Percentiles rank a stretch among this genome's conserved stretches.
phyloP scores from a whole-genome alignment of 306 rosid genomes.

The Biancaea sappan region DNA sequence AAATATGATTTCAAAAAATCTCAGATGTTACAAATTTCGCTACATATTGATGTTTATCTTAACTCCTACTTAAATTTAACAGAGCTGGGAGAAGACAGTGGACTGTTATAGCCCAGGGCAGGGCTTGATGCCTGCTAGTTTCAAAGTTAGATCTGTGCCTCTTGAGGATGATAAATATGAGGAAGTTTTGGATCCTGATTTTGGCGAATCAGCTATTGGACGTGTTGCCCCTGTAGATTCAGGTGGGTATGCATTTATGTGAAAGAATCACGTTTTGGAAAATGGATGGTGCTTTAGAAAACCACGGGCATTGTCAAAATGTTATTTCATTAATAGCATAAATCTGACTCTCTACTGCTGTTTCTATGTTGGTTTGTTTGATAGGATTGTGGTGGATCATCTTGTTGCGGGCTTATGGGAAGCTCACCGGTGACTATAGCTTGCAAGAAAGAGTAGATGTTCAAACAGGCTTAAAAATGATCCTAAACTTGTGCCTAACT shows the following conservation, averaged over 20 bases:
- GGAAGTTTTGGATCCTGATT: conserved; percentile 92
- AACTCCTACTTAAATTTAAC: conserved; percentile 14
- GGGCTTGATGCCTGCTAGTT: conserved; percentile 97
- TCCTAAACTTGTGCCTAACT: conserved; percentile 86
- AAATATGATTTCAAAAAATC: not conserved
- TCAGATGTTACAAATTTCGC: not conserved
- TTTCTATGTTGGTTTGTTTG: conserved; percentile 26
- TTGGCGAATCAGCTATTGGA: conserved; percentile 98
- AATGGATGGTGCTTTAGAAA: conserved; percentile 1
- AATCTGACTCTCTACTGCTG: conserved; percentile 5
- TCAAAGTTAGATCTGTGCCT: conserved; percentile 71
- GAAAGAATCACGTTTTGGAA: conserved; percentile 5
- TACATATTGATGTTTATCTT: conserved; percentile 5
- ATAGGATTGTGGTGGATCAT: conserved; percentile 99
- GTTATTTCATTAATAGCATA: conserved; percentile 14
- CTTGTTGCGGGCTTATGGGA: conserved; percentile 90
- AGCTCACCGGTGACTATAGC: conserved; percentile 81
- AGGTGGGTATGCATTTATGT: conserved; percentile 49
- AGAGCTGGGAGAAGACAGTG: conserved; percentile 98
- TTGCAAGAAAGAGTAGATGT: conserved; percentile 96
- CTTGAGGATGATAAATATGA: conserved; percentile 70
- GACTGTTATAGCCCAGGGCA: conserved; percentile 96
- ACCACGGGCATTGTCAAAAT: not conserved
- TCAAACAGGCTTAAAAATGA: conserved; percentile 95
- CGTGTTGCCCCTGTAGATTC: conserved; percentile 99